A percentile compares a stretch with the other conserved stretches of the same genome.
phyloP scores from a whole-genome alignment of 805 yeast species.

The Metschnikowia drakensbergensis region DNA sequence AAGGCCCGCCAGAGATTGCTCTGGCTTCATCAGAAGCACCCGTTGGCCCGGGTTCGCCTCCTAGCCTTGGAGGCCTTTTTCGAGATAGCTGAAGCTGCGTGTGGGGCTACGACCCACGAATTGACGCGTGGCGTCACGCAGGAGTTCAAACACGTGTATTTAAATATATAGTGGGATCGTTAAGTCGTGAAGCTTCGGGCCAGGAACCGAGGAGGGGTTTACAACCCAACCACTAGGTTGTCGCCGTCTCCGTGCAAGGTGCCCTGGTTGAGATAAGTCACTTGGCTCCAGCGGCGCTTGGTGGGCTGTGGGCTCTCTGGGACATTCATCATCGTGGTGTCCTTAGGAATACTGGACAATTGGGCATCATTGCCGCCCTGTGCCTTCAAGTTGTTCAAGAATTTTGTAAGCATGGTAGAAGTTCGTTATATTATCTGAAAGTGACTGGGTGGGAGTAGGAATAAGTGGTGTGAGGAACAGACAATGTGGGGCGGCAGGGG shows the following conservation, averaged over 20 bases:
- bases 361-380: conserved; percentile 5
- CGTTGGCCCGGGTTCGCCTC: conserved; percentile 28
- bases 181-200: neutral
- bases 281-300: conserved; percentile 20
- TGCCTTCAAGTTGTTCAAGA: conserved; percentile 13
- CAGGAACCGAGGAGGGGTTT: neutral
- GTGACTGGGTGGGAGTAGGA: neutral
- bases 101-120: neutral
- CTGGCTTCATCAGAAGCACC: conserved; percentile 31
- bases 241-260: conserved; percentile 20
- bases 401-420: conserved; percentile 14
- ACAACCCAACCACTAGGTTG: conserved; percentile 20
- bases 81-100: conserved; percentile 26
- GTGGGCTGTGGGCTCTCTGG: conserved; percentile 5
- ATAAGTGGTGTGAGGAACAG: no score
- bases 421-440: neutral
- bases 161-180: neutral
- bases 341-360: conserved; percentile 4
- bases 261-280: conserved; percentile 18
- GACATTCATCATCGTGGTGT: conserved; percentile 7
- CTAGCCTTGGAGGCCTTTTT: conserved; percentile 42
- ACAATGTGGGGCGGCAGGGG: neutral
- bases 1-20: conserved; percentile 19
- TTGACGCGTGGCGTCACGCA: conserved; percentile 3
- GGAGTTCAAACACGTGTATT: conserved; percentile 1